These are phyloP conservation scores for Hippophae rhamnoides DNA, from an alignment of 306 rosid species.

Conservation along the genomic window DNA sequence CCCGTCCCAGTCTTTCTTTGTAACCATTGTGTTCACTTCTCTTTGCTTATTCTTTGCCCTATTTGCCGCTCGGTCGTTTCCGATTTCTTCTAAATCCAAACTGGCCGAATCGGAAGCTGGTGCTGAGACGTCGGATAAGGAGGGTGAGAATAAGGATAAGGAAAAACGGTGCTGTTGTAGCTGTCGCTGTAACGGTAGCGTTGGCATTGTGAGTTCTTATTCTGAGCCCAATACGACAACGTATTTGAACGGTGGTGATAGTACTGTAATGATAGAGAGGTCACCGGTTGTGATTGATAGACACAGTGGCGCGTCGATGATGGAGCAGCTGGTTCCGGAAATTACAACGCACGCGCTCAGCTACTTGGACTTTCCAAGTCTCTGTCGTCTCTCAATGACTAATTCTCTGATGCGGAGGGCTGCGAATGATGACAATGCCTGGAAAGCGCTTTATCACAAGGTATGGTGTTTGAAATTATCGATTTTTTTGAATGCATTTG, in stretches of 20 bases:
- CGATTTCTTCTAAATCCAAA: conserved; percentile 18
- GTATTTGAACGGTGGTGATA: conserved; percentile 58
- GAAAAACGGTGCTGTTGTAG: conserved; percentile 30
- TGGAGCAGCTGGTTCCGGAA: conserved; percentile 99
- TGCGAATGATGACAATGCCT: conserved; percentile 94
- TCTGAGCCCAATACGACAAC: conserved; percentile 21
- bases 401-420: conserved; percentile 91
- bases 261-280: conserved; percentile 35
- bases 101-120: conserved; percentile 13
- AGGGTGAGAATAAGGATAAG: conserved; percentile 4
- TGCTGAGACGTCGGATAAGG: conserved; percentile 1
- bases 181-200: conserved; percentile 30
- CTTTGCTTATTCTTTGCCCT: conserved; percentile 52
- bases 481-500: not conserved
- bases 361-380: conserved; percentile 90
- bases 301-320: conserved; percentile 78
- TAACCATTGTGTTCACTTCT: conserved; percentile 48
- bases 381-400: conserved; percentile 94
- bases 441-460: conserved; percentile 98
- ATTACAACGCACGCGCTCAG: conserved; percentile 94
- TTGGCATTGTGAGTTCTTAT: conserved; percentile 22
- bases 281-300: conserved; percentile 39
- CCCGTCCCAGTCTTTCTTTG: conserved; percentile 39
- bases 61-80: conserved; percentile 42
- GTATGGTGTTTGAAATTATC: conserved; percentile 18